phyloP scores from a whole-genome alignment of 2,329 filamentous ascomycete species.

The Pseudopithomyces maydicus region DNA sequence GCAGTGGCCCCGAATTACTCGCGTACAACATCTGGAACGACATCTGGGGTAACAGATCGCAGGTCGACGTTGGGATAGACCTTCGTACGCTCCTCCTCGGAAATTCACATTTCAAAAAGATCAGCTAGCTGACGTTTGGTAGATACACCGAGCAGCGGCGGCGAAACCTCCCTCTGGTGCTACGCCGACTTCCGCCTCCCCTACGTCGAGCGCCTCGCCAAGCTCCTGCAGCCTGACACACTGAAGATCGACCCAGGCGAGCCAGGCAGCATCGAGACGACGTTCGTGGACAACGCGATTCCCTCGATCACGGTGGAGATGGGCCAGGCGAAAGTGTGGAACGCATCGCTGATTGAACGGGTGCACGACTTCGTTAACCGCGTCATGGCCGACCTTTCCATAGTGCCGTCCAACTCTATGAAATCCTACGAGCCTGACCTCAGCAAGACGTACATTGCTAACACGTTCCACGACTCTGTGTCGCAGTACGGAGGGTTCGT shows the following conservation, averaged over 20 bases:
- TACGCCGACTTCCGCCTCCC: constrained; percentile 46
- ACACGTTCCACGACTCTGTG: constrained; percentile 33
- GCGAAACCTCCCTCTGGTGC: constrained; percentile 45
- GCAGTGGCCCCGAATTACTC: constrained; percentile 30
- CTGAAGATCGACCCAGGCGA: constrained; percentile 48
- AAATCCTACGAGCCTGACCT: constrained; percentile 35
- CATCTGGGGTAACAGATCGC: constrained; percentile 44
- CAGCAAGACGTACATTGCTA: constrained; percentile 37
- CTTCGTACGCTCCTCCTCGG: constrained; percentile 20
- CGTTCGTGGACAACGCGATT: constrained; percentile 41
- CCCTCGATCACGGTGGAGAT: constrained; percentile 48
- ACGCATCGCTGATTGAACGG: constrained; percentile 41
- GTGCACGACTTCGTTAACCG: constrained; percentile 36
- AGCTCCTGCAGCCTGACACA: constrained; percentile 46
- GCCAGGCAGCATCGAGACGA: constrained; percentile 47
- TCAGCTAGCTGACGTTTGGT: neutral
- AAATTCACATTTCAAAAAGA: neutral
- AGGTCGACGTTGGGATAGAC: constrained; percentile 48
- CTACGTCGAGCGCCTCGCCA: constrained; percentile 46
- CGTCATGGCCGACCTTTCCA: constrained; percentile 31
- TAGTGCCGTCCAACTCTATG: constrained; percentile 36
- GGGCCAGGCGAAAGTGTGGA: constrained; percentile 46
- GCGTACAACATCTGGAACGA: constrained; percentile 47
- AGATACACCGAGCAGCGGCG: constrained; percentile 46
- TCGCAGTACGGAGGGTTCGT: constrained; percentile 36